Conservation (phyloP, 257 asterid species). For the Solanum arcanum region DNA sequence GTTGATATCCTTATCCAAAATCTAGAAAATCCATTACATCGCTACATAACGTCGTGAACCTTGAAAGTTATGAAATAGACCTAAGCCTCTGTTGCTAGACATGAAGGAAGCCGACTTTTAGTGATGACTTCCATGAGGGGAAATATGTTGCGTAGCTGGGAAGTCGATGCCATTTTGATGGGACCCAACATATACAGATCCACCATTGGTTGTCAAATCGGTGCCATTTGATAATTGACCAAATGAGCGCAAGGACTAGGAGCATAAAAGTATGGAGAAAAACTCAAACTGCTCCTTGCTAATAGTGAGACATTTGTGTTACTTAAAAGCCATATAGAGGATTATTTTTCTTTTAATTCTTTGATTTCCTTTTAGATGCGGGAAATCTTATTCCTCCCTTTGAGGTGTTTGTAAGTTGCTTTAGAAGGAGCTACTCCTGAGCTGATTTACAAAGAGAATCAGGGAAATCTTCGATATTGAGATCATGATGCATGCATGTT, state of each 20-base stretch:
- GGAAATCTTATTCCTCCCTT: neutral
- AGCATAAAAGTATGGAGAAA: neutral
- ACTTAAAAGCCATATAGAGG: neutral
- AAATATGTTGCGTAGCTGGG: neutral
- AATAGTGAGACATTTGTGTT: neutral
- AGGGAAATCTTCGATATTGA: neutral
- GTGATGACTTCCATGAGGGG: neutral
- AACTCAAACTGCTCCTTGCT: neutral
- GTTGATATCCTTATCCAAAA: neutral
- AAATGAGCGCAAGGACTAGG: neutral
- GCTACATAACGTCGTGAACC: neutral
- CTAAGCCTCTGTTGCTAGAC: neutral
- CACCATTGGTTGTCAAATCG: neutral
- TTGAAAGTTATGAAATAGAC: neutral
- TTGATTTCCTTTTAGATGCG: neutral
- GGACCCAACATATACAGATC: neutral
- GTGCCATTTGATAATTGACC: neutral
- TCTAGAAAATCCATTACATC: neutral
- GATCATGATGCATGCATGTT: neutral
- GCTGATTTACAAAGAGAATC: neutral
- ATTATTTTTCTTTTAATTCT: neutral
- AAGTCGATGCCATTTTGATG: neutral
- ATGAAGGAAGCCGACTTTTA: neutral
- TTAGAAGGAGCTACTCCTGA: neutral
- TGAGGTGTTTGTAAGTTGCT: neutral